Base-by-base conservation (phyloP, 2,329 filamentous ascomycete genomes). In the Aspergillus tubingensis region DNA sequence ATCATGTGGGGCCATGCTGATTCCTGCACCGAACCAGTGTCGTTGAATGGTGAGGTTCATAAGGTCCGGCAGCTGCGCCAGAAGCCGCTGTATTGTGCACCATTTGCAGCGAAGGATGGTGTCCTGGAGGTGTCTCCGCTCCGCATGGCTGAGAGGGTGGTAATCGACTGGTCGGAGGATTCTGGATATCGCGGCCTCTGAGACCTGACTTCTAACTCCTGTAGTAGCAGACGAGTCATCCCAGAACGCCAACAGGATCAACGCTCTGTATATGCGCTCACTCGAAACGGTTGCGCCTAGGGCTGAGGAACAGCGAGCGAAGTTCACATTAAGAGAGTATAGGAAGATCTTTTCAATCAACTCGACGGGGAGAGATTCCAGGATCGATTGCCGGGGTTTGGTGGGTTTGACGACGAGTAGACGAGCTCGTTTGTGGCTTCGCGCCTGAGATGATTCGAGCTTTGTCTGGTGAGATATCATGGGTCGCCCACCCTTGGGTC, bases 301-400 rank as follows among this genome's bases (percentile, higher is more conserved):
- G 10, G 70, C 62, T 0, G 70, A 71, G 0, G 82, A 84, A 5
- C 76, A 73, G 15, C 71, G 72, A 2, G 79, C 73, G 1, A 83
- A 67, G 39, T 80, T 78, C 32, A 81, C 63, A 62, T 83, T 82
- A 23, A 79, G 66, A 5, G 79, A 77, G 27, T 77, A 68, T n/a
- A 82, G 71, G 61, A 85, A 85, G 49, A 85, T 83, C 43, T 77
- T 73, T 64, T 85, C 79, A n/a, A 85, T 73, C 11, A 85, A 68
- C 67, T 85, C 83, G 3, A 76, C 68, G 0, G 83, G 83, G 0
- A 85, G 72, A 4, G 64, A 59, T 65, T 85, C 82, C 11, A 85
- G 69, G 8, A 61, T 58, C 3, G 76, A 77, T 11, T 55, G 64
- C 25, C 57, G 59, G 13, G 51, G 39, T 32, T 56, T 62, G 4